A percentile compares a stretch with the other conserved stretches of the same genome.
These are phyloP conservation scores for Postia placenta DNA, from an alignment of 768 basidiomycete genomes.

Conservation along the genomic window DNA sequence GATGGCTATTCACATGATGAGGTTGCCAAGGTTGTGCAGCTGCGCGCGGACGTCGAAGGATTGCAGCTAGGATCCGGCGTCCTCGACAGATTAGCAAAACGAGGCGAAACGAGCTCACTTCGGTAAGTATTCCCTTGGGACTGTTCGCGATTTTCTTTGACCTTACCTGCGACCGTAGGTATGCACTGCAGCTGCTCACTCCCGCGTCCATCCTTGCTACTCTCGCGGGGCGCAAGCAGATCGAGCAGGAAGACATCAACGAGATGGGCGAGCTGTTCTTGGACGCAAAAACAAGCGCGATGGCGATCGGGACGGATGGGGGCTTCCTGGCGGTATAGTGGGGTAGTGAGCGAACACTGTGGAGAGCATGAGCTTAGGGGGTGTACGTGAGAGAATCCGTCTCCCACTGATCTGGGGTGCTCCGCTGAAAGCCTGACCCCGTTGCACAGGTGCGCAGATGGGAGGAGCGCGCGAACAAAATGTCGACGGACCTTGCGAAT, in stretches of 20 bases:
- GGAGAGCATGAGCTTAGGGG: background rate
- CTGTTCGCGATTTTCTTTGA: background rate
- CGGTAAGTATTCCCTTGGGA: slow-evolving; percentile 39
- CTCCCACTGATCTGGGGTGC: background rate
- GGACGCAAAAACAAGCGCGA: slow-evolving; percentile 73
- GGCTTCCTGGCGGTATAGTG: background rate
- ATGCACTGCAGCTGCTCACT: slow-evolving; percentile 85
- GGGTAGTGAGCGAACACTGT: background rate
- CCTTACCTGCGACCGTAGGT: slow-evolving; percentile 46
- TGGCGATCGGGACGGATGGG: slow-evolving; percentile 10
- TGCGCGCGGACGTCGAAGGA: slow-evolving; percentile 84
- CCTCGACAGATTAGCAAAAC: slow-evolving; percentile 70
- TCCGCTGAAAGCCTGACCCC: background rate
- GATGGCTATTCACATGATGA: slow-evolving; percentile 77
- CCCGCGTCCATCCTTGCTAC: slow-evolving; percentile 85
- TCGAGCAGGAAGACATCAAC: slow-evolving; percentile 81
- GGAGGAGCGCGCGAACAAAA: background rate
- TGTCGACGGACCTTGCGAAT: slow-evolving; percentile 1
- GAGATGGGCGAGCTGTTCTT: slow-evolving; percentile 96
- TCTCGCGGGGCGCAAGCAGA: slow-evolving; percentile 71
- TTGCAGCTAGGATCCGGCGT: slow-evolving; percentile 71
- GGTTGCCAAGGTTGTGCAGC: slow-evolving; percentile 78
- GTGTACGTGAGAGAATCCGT: background rate
- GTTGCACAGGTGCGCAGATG: background rate
- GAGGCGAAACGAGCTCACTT: slow-evolving; percentile 79